Conservation (phyloP, 805 yeast genomes). For the Cyberlindnera xishuangbannaensis region DNA sequence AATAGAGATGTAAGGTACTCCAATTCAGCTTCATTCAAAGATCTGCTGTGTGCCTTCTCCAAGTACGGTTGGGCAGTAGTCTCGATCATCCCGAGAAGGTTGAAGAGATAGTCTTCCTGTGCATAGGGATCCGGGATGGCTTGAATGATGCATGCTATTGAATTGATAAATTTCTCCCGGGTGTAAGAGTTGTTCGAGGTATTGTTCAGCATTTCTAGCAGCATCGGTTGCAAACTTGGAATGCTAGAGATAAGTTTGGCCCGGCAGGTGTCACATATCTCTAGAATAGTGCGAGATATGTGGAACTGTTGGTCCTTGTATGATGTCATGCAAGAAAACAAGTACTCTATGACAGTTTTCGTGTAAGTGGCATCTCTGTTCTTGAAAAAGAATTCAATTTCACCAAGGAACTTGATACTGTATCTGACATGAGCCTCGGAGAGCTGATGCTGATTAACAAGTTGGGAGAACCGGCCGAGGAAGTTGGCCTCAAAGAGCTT, state of each 20-base stretch:
- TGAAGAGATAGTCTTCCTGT: conserved; percentile 34
- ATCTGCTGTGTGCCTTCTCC: conserved; percentile 6
- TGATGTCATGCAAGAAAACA: conserved; percentile 37
- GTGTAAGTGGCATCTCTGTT: conserved; percentile 40
- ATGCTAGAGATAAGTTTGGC: conserved; percentile 34
- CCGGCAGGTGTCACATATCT: conserved; percentile 52
- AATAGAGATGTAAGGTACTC: conserved; percentile 53
- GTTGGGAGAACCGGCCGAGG: conserved; percentile 16
- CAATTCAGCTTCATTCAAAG: conserved; percentile 22
- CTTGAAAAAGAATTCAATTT: conserved; percentile 55
- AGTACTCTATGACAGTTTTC: conserved; percentile 46
- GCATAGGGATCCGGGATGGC: conserved; percentile 41
- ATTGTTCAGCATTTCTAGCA: conserved; percentile 42
- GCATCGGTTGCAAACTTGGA: conserved; percentile 42
- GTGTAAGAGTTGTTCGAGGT: conserved; percentile 37
- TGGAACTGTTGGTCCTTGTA: conserved; percentile 28
- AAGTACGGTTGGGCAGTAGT: conserved; percentile 14
- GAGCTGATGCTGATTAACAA: conserved; percentile 12
- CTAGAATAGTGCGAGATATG: conserved; percentile 52
- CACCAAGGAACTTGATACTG: conserved; percentile 51
- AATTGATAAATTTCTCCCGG: conserved; percentile 53
- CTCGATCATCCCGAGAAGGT: conserved; percentile 29
- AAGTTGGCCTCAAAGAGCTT: conserved; percentile 28
- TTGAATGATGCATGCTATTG: conserved; percentile 60
- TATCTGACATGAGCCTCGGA: conserved; percentile 35